These are phyloP conservation scores for Ophiostoma angusticollis DNA, from an alignment of 2,329 filamentous ascomycete species.

Conservation along the genomic window DNA sequence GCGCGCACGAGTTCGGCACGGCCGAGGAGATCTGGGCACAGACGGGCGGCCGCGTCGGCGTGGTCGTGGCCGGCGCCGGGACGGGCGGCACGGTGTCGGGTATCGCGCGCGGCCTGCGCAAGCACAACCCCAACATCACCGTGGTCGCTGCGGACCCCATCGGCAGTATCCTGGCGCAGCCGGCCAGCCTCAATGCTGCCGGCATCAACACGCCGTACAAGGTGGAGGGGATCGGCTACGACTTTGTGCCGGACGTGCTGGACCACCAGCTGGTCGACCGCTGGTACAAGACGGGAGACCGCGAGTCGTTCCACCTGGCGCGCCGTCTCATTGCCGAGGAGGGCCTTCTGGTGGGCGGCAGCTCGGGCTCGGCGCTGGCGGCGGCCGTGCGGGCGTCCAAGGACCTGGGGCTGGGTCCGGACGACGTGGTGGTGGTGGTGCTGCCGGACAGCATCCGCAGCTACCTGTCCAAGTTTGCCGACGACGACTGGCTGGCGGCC, in stretches of 20 bases:
- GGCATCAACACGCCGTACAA: conserved; percentile 80
- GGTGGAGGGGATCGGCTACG: conserved; percentile 96
- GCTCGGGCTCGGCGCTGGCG: conserved; percentile 82
- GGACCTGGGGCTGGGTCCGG: conserved; percentile 64
- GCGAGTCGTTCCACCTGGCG: conserved; percentile 82
- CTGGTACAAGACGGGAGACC: conserved; percentile 98
- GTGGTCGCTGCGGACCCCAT: conserved; percentile 86
- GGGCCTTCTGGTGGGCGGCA: conserved; percentile 84
- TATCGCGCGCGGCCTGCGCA: conserved; percentile 69
- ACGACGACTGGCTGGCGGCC: conserved; percentile 96
- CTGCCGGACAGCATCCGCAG: conserved; percentile 93
- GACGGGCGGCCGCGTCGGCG: conserved; percentile 68
- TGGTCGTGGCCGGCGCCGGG: conserved; percentile 80
- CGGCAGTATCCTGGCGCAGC: conserved; percentile 80
- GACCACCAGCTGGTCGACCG: conserved; percentile 68
- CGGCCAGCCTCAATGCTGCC: conserved; percentile 65
- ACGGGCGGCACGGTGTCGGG: conserved; percentile 94
- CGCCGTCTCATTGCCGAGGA: conserved; percentile 86
- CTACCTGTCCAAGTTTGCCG: conserved; percentile 96
- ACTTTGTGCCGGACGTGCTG: conserved; percentile 92
- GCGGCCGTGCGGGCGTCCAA: conserved; percentile 65
- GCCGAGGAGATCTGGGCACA: conserved; percentile 95
- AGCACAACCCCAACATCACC: conserved; percentile 76
- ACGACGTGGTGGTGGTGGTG: conserved; percentile 80
- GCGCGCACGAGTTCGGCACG: conserved; percentile 86